A percentile compares a stretch with the other conserved stretches of the same genome.
phyloP scores from a whole-genome alignment of 306 rosid genomes.

The Morella rubra region DNA sequence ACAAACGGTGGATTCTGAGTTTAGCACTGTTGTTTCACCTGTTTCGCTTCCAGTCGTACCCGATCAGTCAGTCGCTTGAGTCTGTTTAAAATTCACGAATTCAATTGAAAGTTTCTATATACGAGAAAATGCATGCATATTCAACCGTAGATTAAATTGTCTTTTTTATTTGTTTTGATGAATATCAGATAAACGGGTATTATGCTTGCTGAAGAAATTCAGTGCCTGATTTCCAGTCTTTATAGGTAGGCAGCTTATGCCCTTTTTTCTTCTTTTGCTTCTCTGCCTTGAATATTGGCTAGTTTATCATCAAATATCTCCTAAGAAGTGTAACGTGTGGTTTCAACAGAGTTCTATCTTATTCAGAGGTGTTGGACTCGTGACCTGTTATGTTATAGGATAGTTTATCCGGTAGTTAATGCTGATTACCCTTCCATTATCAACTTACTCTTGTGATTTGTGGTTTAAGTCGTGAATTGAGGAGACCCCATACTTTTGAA shows the following conservation, averaged over 20 bases:
- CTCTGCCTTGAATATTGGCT: not conserved
- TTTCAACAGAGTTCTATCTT: not conserved
- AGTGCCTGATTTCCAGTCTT: slow-evolving; percentile 41
- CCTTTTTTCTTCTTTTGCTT: slow-evolving; percentile 19
- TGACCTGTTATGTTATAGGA: too few species aligned
- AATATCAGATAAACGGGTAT: slow-evolving; percentile 44
- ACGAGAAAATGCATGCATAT: not conserved
- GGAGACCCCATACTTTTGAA: not conserved
- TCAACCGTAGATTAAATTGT: not conserved
- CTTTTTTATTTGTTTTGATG: not conserved
- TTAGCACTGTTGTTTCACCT: too few species aligned
- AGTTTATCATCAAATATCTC: not conserved
- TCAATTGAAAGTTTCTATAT: not conserved
- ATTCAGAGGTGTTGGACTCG: not conserved
- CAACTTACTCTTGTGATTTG: not conserved
- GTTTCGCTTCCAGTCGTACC: not conserved
- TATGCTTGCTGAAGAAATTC: slow-evolving; percentile 45
- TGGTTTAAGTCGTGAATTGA: not conserved
- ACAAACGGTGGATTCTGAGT: not conserved
- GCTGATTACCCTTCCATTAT: not conserved
- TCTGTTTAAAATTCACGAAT: not conserved
- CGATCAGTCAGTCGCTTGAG: not conserved
- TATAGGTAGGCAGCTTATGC: slow-evolving; percentile 41
- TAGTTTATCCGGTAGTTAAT: too few species aligned
- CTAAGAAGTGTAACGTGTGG: not conserved